These are phyloP conservation scores for Maudiozyma pseudohumilis DNA, from an alignment of 805 yeast species.

Conservation along the genomic window DNA sequence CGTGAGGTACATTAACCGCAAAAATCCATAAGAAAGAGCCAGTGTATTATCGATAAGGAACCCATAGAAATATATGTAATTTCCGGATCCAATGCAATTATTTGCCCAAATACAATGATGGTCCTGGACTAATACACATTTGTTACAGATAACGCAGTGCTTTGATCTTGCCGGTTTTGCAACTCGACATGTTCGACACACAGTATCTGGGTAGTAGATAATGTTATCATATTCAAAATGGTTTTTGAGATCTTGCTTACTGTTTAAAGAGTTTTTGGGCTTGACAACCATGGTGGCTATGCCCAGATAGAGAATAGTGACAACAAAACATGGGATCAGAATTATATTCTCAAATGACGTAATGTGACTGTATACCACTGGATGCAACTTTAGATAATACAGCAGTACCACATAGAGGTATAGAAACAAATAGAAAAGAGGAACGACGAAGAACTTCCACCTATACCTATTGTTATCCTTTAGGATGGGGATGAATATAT, in stretches of 20 bases:
- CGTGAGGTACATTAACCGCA: slow-evolving; percentile 14
- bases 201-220: slow-evolving; percentile 39
- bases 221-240: slow-evolving; percentile 38
- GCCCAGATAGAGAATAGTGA: slow-evolving; percentile 14
- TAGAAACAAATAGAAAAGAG: slow-evolving; percentile 20
- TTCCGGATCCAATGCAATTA: slow-evolving; percentile 63
- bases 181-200: slow-evolving; percentile 50
- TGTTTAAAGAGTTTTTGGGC: slow-evolving; percentile 10
- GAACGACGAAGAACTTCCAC: slow-evolving; percentile 25
- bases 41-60: slow-evolving; percentile 43
- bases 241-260: slow-evolving; percentile 3
- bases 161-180: slow-evolving; percentile 64
- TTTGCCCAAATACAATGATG: slow-evolving; percentile 70
- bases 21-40: slow-evolving; percentile 37
- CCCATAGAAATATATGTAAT: slow-evolving; percentile 49
- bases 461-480: slow-evolving; percentile 15
- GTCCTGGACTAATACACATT: slow-evolving; percentile 56
- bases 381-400: slow-evolving; percentile 11
- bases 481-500: slow-evolving; percentile 20
- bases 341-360: slow-evolving; percentile 13
- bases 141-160: slow-evolving; percentile 62
- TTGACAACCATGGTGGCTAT: slow-evolving; percentile 13
- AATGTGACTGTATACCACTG: slow-evolving; percentile 8
- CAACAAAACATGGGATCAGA: slow-evolving; percentile 16
- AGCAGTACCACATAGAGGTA: slow-evolving; percentile 15